A percentile compares a stretch with the other conserved stretches of the same genome.
phyloP scores from a whole-genome alignment of 192 early-diverging fungal species.

The Rhizoclosmatium sp. region DNA sequence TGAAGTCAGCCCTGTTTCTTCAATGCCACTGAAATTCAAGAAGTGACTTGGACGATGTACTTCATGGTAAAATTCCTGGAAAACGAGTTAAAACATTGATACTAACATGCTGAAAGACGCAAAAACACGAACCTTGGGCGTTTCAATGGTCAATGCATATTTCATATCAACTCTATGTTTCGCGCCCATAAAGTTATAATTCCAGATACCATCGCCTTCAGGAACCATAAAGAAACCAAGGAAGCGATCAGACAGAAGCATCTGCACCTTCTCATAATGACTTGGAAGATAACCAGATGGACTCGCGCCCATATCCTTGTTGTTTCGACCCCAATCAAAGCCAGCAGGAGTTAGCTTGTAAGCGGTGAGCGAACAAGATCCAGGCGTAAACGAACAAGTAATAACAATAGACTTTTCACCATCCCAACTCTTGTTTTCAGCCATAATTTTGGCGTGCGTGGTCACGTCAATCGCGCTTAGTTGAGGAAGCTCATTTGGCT shows the following conservation, averaged over 20 bases:
- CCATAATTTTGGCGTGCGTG: constrained; percentile 88
- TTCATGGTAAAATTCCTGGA: constrained; percentile 93
- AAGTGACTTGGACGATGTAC: constrained; percentile 95
- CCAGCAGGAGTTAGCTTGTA: constrained; percentile 96
- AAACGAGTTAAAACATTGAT: background rate
- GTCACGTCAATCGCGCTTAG: constrained; percentile 92
- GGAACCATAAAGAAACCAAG: constrained; percentile 99
- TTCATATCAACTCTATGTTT: constrained; percentile 92
- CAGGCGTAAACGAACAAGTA: constrained; percentile 98
- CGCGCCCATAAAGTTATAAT: constrained; percentile 99
- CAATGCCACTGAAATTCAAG: constrained; percentile 76
- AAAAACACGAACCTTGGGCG: constrained; percentile 71
- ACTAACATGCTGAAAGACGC: constrained; percentile 5
- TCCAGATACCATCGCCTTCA: constrained; percentile 92
- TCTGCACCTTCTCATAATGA: constrained; percentile 97
- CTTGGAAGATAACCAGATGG: constrained; percentile 86
- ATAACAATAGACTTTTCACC: constrained; percentile 91
- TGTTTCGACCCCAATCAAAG: constrained; percentile 96
- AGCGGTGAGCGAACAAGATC: constrained; percentile 93
- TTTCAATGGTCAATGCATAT: constrained; percentile 86
- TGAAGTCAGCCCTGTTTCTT: constrained; percentile 48
- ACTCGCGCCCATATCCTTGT: constrained; percentile 85
- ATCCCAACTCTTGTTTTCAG: constrained; percentile 89
- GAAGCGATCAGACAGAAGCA: constrained; percentile 94
- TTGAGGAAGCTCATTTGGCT: constrained; percentile 90